Evolutionary conservation across 2,329 filamentous ascomycete species (phyloP).

Genomic region (Exophiala lecanii-corni): DNA sequence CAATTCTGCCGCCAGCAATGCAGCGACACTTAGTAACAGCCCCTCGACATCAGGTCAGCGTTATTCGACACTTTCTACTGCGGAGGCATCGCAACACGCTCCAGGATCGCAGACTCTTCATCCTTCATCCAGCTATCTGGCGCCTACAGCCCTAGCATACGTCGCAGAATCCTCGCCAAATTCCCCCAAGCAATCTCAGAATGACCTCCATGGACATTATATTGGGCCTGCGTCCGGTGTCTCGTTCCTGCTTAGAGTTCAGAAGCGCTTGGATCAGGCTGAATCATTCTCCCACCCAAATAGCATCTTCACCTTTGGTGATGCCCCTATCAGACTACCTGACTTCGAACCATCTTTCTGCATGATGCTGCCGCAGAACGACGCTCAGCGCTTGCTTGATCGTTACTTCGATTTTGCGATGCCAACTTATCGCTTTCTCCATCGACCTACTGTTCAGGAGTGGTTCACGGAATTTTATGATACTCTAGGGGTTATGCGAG

Average conservation of each 20-base stretch:
- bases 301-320: conserved; percentile 30
- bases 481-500: conserved; percentile 38
- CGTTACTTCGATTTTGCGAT: conserved; percentile 43
- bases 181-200: conserved; percentile 20
- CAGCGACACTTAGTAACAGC: background rate
- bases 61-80: background rate
- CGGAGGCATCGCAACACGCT: conserved; percentile 4
- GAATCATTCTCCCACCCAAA: conserved; percentile 35
- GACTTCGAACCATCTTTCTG: conserved; percentile 43
- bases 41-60: conserved; percentile 3
- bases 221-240: conserved; percentile 25
- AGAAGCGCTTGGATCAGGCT: conserved; percentile 22
- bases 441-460: conserved; percentile 38
- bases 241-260: conserved; percentile 24
- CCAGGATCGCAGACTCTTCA: background rate
- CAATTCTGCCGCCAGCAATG: background rate
- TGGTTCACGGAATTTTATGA: conserved; percentile 47
- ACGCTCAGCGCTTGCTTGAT: conserved; percentile 31
- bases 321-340: conserved; percentile 40
- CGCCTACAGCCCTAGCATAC: conserved; percentile 2
- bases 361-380: conserved; percentile 35
- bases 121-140: conserved; percentile 1
- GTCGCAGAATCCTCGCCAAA: conserved; percentile 29
- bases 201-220: conserved; percentile 25
- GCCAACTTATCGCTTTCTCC: conserved; percentile 43